Base-by-base conservation (phyloP, 2,329 filamentous ascomycete species). In the Epichloe sibirici region DNA sequence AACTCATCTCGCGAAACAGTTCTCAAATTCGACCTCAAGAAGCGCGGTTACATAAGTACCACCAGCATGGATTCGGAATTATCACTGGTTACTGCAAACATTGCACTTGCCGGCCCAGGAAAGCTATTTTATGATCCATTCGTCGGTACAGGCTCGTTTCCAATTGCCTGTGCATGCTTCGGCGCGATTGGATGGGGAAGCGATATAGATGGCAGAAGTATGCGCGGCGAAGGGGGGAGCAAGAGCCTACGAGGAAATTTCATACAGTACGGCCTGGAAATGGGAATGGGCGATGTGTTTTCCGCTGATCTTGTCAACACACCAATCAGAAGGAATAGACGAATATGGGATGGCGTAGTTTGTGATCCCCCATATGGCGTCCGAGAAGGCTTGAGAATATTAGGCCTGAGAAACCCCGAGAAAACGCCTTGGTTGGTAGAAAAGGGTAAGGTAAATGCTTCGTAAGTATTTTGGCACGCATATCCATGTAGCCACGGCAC, bases 61-160 rank as follows among this genome's bases (percentile, higher is more conserved):
- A 98, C 93, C 0, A 93, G 88, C 45, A 97, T 98, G 93, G 93
- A 98, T 65, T 87, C 91, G 0, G 93, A 97, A 66, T 76, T 98
- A 44, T 88, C 90, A 12, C 77, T 98, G 1, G 74, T 98, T 23
- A 96, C 90, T 0, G 93, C 91, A 2, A 98, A 97, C 63, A 82
- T 98, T 59, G 88, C 88, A 0, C 79, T 88, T 13, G 90, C 90
- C 0, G 83, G 74, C 0, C 86, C 90, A 0, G 91, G 89, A 0
- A 94, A 88, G 63, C 65, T 97, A 2, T 88, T 95, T 61, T 96
- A 91, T 62, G 93, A 98, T 61, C 93, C 93, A 0, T 98, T 98
- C 64, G 90, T 93, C 54, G 93, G 93, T 4, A 97, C 93, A 0
- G 93, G 91, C 5, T 91, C 89, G 51, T 97, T 98, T 63, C 86